phyloP scores from a whole-genome alignment of 352 stramenopile genomes.

The Globisporangium nagaii region DNA sequence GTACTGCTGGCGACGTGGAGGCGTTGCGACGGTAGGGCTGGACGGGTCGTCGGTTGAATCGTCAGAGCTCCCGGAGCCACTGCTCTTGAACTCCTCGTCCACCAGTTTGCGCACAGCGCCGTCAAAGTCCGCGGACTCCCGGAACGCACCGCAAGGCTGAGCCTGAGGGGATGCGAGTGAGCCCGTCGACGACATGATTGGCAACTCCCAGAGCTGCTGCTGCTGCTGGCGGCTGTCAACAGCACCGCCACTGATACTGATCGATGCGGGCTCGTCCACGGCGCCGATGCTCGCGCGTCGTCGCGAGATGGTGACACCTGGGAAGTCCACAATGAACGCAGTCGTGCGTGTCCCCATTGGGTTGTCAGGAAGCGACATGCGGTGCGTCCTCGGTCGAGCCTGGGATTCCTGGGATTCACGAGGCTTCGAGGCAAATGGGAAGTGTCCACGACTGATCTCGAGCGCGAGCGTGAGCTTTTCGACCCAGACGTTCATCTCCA shows the following conservation, averaged over 20 bases:
- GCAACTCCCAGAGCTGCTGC: not conserved
- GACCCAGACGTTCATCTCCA: conserved; percentile 48
- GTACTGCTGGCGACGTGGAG: not conserved
- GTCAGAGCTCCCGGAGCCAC: not conserved
- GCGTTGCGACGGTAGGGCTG: too few relatives aligned
- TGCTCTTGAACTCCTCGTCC: not conserved
- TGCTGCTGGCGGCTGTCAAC: not conserved
- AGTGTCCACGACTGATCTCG: conserved; percentile 9
- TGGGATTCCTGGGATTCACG: not conserved
- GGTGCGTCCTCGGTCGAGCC: not conserved
- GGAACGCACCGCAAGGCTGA: not conserved
- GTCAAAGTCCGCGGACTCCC: not conserved
- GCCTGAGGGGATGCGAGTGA: not conserved
- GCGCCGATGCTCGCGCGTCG: not conserved
- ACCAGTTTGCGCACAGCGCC: not conserved
- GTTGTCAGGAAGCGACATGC: not conserved
- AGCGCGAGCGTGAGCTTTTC: conserved; percentile 29
- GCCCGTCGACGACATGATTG: not conserved
- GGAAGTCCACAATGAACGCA: conserved; percentile 5
- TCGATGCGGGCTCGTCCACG: not conserved
- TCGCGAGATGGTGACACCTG: not conserved
- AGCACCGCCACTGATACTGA: not conserved
- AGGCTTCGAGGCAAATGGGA: too few relatives aligned
- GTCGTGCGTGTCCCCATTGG: not conserved
- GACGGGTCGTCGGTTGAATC: not conserved